Evolutionary conservation across 148 eudicot species (phyloP).

Genomic region (Cornus controversa): DNA sequence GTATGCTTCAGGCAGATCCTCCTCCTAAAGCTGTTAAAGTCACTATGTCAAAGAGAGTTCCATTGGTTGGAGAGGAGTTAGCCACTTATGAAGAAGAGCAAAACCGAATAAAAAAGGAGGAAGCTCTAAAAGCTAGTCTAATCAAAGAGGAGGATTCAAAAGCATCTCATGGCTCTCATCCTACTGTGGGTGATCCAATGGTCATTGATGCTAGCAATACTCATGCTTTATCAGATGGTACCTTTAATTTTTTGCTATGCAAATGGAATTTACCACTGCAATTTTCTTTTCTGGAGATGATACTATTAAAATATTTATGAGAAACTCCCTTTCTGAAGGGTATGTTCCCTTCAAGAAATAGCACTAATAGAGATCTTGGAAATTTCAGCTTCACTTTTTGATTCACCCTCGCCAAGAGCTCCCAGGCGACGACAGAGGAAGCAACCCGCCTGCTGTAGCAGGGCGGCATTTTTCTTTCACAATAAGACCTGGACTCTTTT

Average conservation of each 20-base stretch:
- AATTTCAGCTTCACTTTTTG: too few relatives aligned
- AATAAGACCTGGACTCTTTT: too few relatives aligned
- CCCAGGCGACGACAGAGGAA: too few relatives aligned
- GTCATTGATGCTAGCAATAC: slow-evolving; percentile 54
- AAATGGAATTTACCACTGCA: background rate
- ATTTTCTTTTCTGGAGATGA: background rate
- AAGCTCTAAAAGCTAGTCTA: slow-evolving; percentile 81
- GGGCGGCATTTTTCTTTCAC: too few relatives aligned
- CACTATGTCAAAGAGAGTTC: slow-evolving; percentile 81
- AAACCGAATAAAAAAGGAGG: slow-evolving; percentile 77
- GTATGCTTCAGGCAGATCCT: slow-evolving; percentile 97
- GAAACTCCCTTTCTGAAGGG: too few relatives aligned
- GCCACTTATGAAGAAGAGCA: slow-evolving; percentile 97
- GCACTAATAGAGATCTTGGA: too few relatives aligned
- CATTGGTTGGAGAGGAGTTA: slow-evolving; percentile 93
- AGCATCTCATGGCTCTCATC: slow-evolving; percentile 48
- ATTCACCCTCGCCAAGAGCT: too few relatives aligned
- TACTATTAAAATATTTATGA: too few relatives aligned
- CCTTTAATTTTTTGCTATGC: background rate
- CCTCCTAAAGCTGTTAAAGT: slow-evolving; percentile 99
- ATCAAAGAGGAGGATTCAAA: slow-evolving; percentile 82
- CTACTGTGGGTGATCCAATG: slow-evolving; percentile 68
- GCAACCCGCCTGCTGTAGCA: too few relatives aligned
- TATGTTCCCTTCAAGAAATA: too few relatives aligned
- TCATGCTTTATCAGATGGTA: slow-evolving; percentile 66